Evolutionary conservation across 2,329 filamentous ascomycete genomes (phyloP).

Genomic region (Phoma herbarum): DNA sequence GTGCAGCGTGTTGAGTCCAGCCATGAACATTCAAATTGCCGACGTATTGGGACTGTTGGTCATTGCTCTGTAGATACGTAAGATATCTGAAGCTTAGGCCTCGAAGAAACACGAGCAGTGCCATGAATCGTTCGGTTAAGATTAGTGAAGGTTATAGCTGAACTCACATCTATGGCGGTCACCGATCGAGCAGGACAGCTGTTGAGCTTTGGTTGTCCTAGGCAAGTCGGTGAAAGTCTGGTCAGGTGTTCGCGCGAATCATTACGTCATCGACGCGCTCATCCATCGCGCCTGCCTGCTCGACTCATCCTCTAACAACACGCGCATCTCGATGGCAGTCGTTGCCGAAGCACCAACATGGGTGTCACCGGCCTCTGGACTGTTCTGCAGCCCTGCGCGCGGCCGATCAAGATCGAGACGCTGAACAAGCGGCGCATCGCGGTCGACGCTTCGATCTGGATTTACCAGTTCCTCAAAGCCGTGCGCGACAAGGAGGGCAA

Average conservation of each 20-base stretch:
- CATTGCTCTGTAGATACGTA: too few relatives aligned
- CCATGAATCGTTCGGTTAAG: too few relatives aligned
- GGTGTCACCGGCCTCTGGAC: conserved; percentile 99
- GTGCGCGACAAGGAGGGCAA: conserved; percentile 99
- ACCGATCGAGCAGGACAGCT: too few relatives aligned
- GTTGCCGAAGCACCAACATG: conserved; percentile 63
- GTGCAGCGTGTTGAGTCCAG: too few relatives aligned
- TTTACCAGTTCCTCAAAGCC: conserved; percentile 98
- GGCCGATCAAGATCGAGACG: conserved; percentile 94
- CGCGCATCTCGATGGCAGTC: conserved; percentile 6
- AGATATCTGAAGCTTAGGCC: too few relatives aligned
- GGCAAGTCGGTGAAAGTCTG: background rate
- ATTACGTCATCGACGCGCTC: conserved; percentile 21
- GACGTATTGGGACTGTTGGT: too few relatives aligned
- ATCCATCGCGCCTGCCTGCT: conserved; percentile 4
- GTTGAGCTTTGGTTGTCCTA: too few relatives aligned
- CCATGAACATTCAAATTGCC: too few relatives aligned
- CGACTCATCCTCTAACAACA: background rate
- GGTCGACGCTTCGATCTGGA: conserved; percentile 99
- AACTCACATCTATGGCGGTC: too few relatives aligned
- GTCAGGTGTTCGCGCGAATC: conserved; percentile 16
- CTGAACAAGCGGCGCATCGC: conserved; percentile 96
- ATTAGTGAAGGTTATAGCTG: too few relatives aligned
- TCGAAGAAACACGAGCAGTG: too few relatives aligned
- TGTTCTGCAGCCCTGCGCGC: conserved; percentile 91